These are phyloP conservation scores for Kazachstania bromeliacearum DNA, from an alignment of 805 yeast species.

Conservation along the genomic window DNA sequence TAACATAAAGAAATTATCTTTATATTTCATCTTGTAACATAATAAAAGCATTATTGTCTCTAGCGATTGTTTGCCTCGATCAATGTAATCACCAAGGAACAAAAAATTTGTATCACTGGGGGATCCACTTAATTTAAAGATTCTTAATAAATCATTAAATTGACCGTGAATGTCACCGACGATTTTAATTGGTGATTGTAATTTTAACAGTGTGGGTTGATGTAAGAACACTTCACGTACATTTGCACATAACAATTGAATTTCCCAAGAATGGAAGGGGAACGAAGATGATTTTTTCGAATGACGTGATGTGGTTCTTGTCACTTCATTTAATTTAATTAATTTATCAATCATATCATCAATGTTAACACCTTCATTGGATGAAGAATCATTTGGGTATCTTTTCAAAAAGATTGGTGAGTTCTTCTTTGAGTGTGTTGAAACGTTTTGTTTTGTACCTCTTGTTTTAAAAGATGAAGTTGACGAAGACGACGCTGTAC, in stretches of 20 bases:
- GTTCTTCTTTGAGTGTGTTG: no score
- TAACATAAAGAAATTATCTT: slow-evolving; percentile 86
- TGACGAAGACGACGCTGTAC: slow-evolving; percentile 7
- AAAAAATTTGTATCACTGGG: slow-evolving; percentile 90
- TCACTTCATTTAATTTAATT: slow-evolving; percentile 33
- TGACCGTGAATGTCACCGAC: slow-evolving; percentile 97
- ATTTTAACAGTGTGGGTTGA: slow-evolving; percentile 56
- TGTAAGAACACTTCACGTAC: slow-evolving; percentile 50
- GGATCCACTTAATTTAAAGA: slow-evolving; percentile 89
- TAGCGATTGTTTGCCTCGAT: slow-evolving; percentile 90
- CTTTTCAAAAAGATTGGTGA: slow-evolving; percentile 21
- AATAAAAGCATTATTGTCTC: slow-evolving; percentile 83
- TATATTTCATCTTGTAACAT: slow-evolving; percentile 92
- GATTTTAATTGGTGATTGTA: slow-evolving; percentile 71
- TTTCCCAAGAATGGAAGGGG: slow-evolving; percentile 42
- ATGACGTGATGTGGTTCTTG: not conserved
- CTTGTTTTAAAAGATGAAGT: slow-evolving; percentile 1
- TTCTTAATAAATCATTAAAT: slow-evolving; percentile 79
- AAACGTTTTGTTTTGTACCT: no score
- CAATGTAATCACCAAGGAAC: slow-evolving; percentile 94
- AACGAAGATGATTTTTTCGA: slow-evolving; percentile 20
- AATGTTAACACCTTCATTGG: slow-evolving; percentile 35
- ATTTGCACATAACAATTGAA: slow-evolving; percentile 47
- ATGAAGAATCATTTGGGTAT: slow-evolving; percentile 22
- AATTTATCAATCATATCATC: slow-evolving; percentile 57